Base-by-base conservation (phyloP, 257 asterid species). In the Primulina huaijiensis region DNA sequence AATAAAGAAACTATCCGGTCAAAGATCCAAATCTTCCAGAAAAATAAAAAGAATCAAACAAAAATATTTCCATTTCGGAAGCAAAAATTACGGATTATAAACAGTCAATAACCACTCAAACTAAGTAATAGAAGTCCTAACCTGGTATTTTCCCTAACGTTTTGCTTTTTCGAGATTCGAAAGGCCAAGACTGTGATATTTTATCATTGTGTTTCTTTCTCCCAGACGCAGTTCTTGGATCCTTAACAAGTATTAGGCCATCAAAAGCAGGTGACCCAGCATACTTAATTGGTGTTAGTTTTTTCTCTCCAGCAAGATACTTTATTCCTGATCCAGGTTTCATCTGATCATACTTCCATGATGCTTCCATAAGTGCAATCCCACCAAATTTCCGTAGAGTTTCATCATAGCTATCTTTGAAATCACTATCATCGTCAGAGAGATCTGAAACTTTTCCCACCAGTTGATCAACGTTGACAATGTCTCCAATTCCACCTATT, bases 281-380 rank as follows among this genome's bases (percentile, higher is more conserved):
- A 78, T 76, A 63, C 61, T 74, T 81, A 70, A 59, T 67, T 67
- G 80, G 77, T 23, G 79, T 65, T 65, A 74, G 59, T 35, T 74
- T 84, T 68, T 68, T 59, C 75, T 75, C 73, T 66, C 77, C 62
- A 12, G 29, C 60, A 50, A 21, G 76, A 67, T 63, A 75, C 73
- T 86, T 89, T 60, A 80, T 85, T 62, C 77, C 75, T 64, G 73
- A 70, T 34, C 40, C 79, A 77, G 80, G 82, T 55, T 82, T 84
- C 78, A 69, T 72, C 83, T 60, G 72, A 67, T 94, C 97, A 77
- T 85, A 89, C 80, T 81, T 89, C 74, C 72, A 83, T 20, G 99
- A 93, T 25, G 92, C 96, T 67, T 89, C 96, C 81, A 81, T 92
- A 73, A 93, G 97, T 73, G 78, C 81, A 70, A 93, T 89, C 33